Base-by-base conservation (phyloP, 2,329 filamentous ascomycete genomes). In the Ascochyta fabae region DNA sequence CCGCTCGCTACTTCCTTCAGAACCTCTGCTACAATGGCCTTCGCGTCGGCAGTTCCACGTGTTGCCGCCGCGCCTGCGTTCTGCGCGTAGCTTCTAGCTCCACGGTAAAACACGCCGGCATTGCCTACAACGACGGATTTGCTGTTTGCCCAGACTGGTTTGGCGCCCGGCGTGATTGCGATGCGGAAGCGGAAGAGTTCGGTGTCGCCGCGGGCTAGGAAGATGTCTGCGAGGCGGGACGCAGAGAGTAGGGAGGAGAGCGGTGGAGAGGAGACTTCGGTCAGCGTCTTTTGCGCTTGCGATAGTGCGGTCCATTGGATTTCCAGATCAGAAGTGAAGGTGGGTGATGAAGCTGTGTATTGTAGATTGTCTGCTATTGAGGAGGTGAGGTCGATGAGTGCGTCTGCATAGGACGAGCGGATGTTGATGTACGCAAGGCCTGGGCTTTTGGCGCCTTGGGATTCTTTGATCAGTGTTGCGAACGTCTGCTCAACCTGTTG, bases 341-440 rank as follows among this genome's bases (percentile, higher is more conserved):
- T 59, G 1, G 63, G 58, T 7, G 61, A 59, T 2, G 53, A 48
- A 6, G 59, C 22, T 1, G 53, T 48, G 40, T 70, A 65, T 39
- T 65, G 53, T 1, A 58, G 26, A 0, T 49, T 58, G 38, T 73
- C 70, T 29, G 73, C 68, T 29, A 83, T 64, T 9, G 80, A 78
- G n/a, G 79, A 76, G 38, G 83, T 83, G 59, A 85, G 81, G 12
- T 81, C 76, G 13, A 83, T 75, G 13, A 87, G 78, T 3, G 84
- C 81, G 51, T 86, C 84, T 6, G 84, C 84, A 66, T 84, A 82
- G 39, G 78, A 80, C 56, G 82, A 82, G 8, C 85, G 77, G 15
- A 77, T 79, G 54, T 81, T 79, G 46, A 82, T 81, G 61, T 81
- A 80, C 7, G 80, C 75, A 9, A 81, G 74, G 6, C 85, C 75